Base-by-base conservation (phyloP, 2,329 filamentous ascomycete genomes). In the Nigrospora sphaerica region DNA sequence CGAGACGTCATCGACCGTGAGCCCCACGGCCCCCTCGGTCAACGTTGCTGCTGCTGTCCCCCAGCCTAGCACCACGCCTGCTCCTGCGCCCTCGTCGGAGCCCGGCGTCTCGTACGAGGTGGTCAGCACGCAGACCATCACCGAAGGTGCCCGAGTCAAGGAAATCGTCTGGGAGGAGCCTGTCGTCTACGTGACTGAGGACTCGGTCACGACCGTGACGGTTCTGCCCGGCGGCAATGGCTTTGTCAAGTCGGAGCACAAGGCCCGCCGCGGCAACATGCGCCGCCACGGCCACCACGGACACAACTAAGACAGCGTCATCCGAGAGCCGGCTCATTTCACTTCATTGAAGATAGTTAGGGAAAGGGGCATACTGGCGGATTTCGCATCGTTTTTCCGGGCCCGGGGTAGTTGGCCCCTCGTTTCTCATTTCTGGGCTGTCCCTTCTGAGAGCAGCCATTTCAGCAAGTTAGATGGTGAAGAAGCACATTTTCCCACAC, bases 121-220 rank as follows among this genome's bases (percentile, higher is more conserved):
- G 53, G 60, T 69, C 50, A 76, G 73, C 60, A 83, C 78, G 6
- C 62, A 79, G 53, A 80, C 70, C 50, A 50, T 74, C 40, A 81
- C 78, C 16, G 64, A 65, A 10, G 71, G 71, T 44, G 67, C 69
- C 39, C 54, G 71, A 7, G 74, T 84, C 12, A 70, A 70, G 50
- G 74, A 82, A 64, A 71, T 84, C 18, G 60, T 80, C 12, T 79
- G 76, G 72, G 73, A 77, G 44, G 70, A 81, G 62, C 70, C 76
- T 39, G 57, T 72, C 5, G 70, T 80, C 28, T 79, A 73, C 44
- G 73, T 79, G 14, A 80, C 74, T 0, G 62, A 72, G 46, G 59
- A 69, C 23, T 57, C 66, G 13, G 65, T 68, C 19, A 60, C 63
- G 18, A 69, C 69, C 3, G 60, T 66, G 6, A 72, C 72, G 0